Base-by-base conservation (phyloP, 1,139 yeast species). In the Blastobotrys malaysiensis region DNA sequence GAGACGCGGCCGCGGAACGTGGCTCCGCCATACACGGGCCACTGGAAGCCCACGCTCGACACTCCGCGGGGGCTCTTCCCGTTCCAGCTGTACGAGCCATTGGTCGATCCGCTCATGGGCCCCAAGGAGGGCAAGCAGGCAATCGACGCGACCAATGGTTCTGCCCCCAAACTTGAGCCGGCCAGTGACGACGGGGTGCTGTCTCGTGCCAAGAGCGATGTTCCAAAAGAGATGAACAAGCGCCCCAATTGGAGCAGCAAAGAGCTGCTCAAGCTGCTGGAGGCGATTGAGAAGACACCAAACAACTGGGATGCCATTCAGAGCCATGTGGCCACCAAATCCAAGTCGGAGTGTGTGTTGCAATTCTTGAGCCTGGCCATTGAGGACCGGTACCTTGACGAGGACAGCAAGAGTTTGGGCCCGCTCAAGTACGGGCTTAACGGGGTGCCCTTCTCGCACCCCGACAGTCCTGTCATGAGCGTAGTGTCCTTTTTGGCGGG, bases 21-120 rank as follows among this genome's bases (percentile, higher is more conserved):
- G 43, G 88, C 84, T 51, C 89, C 88, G 50, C 93, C 91, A 13
- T 83, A 79, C 62, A 75, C 79, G 3, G 79, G 79, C 46, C 77
- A 76, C 57, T 76, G 75, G 69, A 69, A 72, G 54, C 69, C 73
- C 9, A 66, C 72, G 56, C 84, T 84, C 63, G 99, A 95, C 70
- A 88, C 97, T 0, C 99, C 99, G 49, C 79, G 97, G 60, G 98
- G 98, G 0, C 74, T 91, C 61, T 91, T 90, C 68, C 99, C 99
- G 21, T 93, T 91, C 71, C 95, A 90, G 66, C 62, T 71, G 21
- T 71, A 70, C 62, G 65, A 66, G 50, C 73, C 73, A 9, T 53
- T 58, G 9, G 63, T 63, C 27, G 74, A 70, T 51, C 71, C 71
- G 43, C 45, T 19, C 26, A 19, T 21, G 27, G 27, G 27, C 20